phyloP scores from a whole-genome alignment of 768 basidiomycete genomes.

The Mycena sanguinolenta region DNA sequence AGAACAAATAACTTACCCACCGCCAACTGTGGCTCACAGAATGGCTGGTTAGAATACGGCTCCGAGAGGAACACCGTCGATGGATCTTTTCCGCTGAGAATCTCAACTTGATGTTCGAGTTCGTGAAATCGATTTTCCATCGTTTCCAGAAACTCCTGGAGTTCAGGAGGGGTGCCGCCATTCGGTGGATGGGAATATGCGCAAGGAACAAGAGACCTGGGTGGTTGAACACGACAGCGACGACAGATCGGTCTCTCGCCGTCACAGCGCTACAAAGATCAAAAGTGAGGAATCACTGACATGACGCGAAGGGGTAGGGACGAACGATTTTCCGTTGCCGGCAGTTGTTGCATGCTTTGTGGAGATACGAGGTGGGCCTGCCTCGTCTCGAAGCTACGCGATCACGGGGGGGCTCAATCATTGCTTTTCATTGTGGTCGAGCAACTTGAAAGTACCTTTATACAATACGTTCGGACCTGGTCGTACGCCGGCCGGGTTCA shows the following conservation, averaged over 20 bases:
- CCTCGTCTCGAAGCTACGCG: too few species aligned
- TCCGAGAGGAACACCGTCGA: constrained; percentile 8
- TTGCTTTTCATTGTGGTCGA: too few species aligned
- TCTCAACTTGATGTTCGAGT: not conserved
- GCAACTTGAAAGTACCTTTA: too few species aligned
- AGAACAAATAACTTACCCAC: not conserved
- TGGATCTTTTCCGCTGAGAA: not conserved
- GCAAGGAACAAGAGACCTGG: constrained; percentile 7
- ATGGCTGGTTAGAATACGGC: not conserved
- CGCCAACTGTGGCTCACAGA: not conserved
- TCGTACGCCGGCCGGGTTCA: too few species aligned
- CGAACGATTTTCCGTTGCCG: constrained; percentile 17
- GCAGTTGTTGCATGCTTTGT: not conserved
- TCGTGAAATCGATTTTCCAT: not conserved
- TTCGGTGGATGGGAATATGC: constrained; percentile 13
- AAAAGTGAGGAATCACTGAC: not conserved
- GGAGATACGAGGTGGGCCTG: too few species aligned
- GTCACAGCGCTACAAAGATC: constrained; percentile 6
- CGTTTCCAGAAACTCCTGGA: not conserved
- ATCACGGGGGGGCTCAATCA: too few species aligned
- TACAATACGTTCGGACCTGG: too few species aligned
- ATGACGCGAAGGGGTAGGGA: not conserved
- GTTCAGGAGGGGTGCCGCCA: not conserved
- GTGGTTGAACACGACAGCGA: constrained; percentile 20
- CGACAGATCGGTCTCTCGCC: constrained; percentile 18